Evolutionary conservation across 345 rosid genomes (phyloP).

Genomic region (Brassica juncea): DNA sequence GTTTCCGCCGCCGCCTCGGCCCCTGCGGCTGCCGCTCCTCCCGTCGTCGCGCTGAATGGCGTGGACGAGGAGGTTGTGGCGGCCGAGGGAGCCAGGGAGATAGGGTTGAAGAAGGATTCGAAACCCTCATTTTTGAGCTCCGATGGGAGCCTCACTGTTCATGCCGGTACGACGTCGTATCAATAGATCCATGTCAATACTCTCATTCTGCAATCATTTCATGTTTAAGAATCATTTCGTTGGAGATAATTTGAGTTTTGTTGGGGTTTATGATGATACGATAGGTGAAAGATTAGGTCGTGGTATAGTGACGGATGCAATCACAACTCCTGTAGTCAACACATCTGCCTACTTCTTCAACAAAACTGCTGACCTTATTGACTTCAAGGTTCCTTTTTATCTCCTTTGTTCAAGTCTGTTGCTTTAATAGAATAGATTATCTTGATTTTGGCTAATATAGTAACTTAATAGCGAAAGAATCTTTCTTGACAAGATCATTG

Average conservation of each 20-base stretch:
- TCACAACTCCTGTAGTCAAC: slow-evolving; percentile 92
- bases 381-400: slow-evolving; percentile 68
- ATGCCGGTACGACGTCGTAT: slow-evolving; percentile 64
- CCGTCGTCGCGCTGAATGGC: slow-evolving; percentile 42
- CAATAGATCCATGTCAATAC: not conserved
- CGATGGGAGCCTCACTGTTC: slow-evolving; percentile 88
- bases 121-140: slow-evolving; percentile 66
- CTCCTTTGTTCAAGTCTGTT: too few relatives aligned
- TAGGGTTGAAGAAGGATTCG: slow-evolving; percentile 44
- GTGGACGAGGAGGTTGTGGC: slow-evolving; percentile 44
- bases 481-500: slow-evolving; percentile 8
- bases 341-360: slow-evolving; percentile 93
- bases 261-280: not conserved
- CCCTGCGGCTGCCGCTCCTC: slow-evolving; percentile 49
- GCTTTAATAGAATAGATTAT: too few relatives aligned
- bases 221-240: not conserved
- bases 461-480: not conserved
- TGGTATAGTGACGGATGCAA: slow-evolving; percentile 93
- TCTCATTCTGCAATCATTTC: not conserved
- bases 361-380: slow-evolving; percentile 81
- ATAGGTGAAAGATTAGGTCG: slow-evolving; percentile 95
- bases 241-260: not conserved
- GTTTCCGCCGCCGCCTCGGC: slow-evolving; percentile 45
- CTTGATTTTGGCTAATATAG: not conserved
- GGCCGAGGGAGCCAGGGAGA: slow-evolving; percentile 47